Evolutionary conservation across 176 grass and related monocot species (phyloP).

Genomic region (Carex myosuroides): DNA sequence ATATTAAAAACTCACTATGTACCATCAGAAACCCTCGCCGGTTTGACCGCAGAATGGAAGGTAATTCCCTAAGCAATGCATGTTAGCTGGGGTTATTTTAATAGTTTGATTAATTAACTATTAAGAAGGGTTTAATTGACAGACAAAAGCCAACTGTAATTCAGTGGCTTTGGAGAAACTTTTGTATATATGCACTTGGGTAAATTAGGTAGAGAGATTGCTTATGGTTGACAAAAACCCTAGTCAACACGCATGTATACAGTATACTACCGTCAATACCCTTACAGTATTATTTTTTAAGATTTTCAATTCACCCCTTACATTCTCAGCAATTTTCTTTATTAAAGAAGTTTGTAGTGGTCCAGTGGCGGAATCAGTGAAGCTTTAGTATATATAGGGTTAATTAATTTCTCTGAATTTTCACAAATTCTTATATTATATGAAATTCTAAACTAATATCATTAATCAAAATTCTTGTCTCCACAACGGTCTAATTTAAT

Average conservation of each 20-base stretch:
- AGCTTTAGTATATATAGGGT: too few species aligned
- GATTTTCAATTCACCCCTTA: background rate
- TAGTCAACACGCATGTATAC: background rate
- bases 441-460: too few species aligned
- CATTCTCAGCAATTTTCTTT: background rate
- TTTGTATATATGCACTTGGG: too few species aligned
- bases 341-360: background rate
- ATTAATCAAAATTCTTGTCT: too few species aligned
- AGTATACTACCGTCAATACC: background rate
- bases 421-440: too few species aligned
- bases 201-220: background rate
- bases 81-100: background rate
- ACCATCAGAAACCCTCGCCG: background rate
- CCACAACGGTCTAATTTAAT: too few species aligned
- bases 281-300: background rate
- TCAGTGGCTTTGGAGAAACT: background rate
- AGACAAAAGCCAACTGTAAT: slow-evolving; percentile 15
- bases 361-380: too few species aligned
- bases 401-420: too few species aligned
- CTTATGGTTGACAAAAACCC: slow-evolving; percentile 16
- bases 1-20: background rate
- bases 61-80: background rate
- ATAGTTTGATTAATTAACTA: background rate
- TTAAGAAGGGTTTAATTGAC: background rate
- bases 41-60: background rate